Evolutionary conservation across 2,329 filamentous ascomycete genomes (phyloP).

Genomic region (Stemphylium vesicarium): DNA sequence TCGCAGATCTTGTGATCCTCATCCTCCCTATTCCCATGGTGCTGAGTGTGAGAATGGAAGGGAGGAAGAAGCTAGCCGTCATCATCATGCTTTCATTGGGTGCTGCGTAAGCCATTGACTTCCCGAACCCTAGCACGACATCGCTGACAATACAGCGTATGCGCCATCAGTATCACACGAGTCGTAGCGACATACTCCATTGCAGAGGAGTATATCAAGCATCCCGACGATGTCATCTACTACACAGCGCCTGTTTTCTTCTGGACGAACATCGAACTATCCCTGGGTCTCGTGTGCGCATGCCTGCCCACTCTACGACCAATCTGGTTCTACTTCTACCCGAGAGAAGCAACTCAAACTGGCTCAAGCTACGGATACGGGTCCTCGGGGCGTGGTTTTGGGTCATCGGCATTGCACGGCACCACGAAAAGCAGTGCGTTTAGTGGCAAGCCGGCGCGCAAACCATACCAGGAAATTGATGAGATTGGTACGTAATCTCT

Average conservation of each 20-base stretch:
- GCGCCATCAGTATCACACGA: slow-evolving; percentile 30
- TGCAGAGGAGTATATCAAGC: slow-evolving; percentile 25
- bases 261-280: slow-evolving; percentile 40
- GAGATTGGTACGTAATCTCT: slow-evolving; percentile 17
- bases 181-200: slow-evolving; percentile 28
- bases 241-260: slow-evolving; percentile 38
- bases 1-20: slow-evolving; percentile 31
- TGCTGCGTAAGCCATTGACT: slow-evolving; percentile 20
- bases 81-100: slow-evolving; percentile 31
- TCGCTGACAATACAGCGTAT: slow-evolving; percentile 23
- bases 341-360: slow-evolving; percentile 15
- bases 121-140: neutral
- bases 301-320: slow-evolving; percentile 36
- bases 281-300: slow-evolving; percentile 31
- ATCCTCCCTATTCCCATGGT: slow-evolving; percentile 36
- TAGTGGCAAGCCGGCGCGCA: slow-evolving; percentile 15
- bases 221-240: slow-evolving; percentile 30
- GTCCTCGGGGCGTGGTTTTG: slow-evolving; percentile 19
- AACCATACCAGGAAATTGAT: slow-evolving; percentile 28
- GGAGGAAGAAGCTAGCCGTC: slow-evolving; percentile 28
- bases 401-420: slow-evolving; percentile 20
- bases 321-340: slow-evolving; percentile 29
- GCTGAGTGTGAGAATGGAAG: slow-evolving; percentile 24
- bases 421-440: slow-evolving; percentile 17
- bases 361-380: slow-evolving; percentile 18